Evolutionary conservation across 139 green algal species (phyloP), one percentile per base, ranked within the genome.

Genomic region (Picochlorum sp.): DNA sequence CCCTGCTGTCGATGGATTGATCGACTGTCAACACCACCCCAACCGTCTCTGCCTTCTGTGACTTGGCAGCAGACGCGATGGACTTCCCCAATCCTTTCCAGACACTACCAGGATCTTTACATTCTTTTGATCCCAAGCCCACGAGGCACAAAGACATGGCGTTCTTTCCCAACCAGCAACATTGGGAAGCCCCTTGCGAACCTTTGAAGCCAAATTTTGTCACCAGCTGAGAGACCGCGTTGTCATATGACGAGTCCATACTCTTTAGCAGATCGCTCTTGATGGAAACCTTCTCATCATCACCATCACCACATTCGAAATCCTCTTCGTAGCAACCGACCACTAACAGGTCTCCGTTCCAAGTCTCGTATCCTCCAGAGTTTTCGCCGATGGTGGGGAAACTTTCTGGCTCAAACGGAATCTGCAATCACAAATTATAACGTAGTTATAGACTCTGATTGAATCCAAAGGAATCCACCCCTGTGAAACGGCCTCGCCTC

Each of bases 141-240:
- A 86, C 69, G 21, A 96, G 57, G 4, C 64, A 79, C 2, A 95
- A 55, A 45, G 70, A 75, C 32, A 61, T 21, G 30, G 57, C 51
- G 6, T 59, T 54, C 23, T 61, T 58, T 57, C 73, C 49, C 5
- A 64, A 18, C 51, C 21, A 38, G 30, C 65, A 45, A 28, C 55
- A 56, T 30, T 66, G 57, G 11, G 54, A 68, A 49, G 59, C 75
- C 30, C 77, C 77, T 67, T 72, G 32, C 65, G 86, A 88, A 20
- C 78, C 87, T 59, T 85, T 86, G 73, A 95, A 92, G 7, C 85
- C 86, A 26, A 81, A 75, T 16, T 57, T 59, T 3, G 67, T 44
- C 5, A 92, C 62, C 2, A 89, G 65, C 34, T 89, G 83, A 3
- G 63, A 52, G 41, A 95, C 20, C 4, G 73, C 70, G 9, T 77